These are phyloP conservation scores for Plenodomus tracheiphilus DNA, from an alignment of 2,329 filamentous ascomycete species.

Conservation along the genomic window DNA sequence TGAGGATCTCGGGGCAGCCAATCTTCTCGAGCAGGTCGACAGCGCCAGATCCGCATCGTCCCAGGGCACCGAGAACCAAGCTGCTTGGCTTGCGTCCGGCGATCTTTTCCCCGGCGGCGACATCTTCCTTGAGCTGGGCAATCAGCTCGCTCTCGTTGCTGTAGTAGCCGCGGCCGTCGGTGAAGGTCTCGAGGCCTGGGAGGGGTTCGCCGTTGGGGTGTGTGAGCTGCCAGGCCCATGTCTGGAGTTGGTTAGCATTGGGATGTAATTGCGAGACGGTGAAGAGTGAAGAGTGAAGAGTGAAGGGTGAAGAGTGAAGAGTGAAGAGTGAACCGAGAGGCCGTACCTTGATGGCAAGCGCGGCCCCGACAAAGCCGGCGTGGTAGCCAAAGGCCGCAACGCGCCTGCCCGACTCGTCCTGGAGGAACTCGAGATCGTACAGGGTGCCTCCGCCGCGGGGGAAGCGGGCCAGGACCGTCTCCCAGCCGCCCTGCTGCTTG, in stretches of 20 bases:
- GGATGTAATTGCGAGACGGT: no score
- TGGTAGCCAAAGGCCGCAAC: conserved; percentile 70
- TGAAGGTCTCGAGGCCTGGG: conserved; percentile 62
- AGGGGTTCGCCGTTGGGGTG: conserved; percentile 69
- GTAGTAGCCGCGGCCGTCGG: conserved; percentile 59
- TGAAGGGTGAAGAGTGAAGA: no score
- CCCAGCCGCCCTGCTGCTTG: conserved; percentile 61
- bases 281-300: not conserved
- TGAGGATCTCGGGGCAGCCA: conserved; percentile 70
- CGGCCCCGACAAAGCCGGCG: conserved; percentile 52
- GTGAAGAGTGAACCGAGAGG: no score
- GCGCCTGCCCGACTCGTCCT: conserved; percentile 69
- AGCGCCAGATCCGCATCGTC: conserved; percentile 82
- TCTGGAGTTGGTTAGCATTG: conserved; percentile 51
- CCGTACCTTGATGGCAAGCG: conserved; percentile 47
- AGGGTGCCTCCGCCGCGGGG: conserved; percentile 75
- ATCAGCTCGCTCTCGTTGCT: conserved; percentile 76
- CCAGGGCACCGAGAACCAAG: conserved; percentile 78
- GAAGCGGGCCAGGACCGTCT: conserved; percentile 77
- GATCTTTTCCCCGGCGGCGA: conserved; percentile 69
- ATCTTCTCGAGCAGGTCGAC: conserved; percentile 77
- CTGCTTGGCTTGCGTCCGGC: conserved; percentile 70
- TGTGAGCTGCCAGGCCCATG: conserved; percentile 81
- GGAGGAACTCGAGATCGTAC: conserved; percentile 85
- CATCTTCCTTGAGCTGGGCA: conserved; percentile 70